Base-by-base conservation (phyloP, 2,329 filamentous ascomycete species). In the Coniosporium tulheliwenetii region DNA sequence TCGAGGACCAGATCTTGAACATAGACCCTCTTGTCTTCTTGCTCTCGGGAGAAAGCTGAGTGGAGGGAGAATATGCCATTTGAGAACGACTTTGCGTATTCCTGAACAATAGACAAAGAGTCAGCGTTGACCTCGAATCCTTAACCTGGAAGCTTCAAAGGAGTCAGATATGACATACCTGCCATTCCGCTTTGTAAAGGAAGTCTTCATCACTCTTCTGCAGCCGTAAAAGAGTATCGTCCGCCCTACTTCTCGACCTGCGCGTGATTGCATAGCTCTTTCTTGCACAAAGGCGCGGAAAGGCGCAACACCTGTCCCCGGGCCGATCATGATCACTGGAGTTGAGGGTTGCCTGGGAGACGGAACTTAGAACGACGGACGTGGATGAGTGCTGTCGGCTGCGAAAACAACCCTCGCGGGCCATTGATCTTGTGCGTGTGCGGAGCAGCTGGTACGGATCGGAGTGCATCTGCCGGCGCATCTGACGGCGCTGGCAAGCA, bases 291-390 rank as follows among this genome's bases (percentile, higher is more conserved):
- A 66, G 5, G 52, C 64, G 1, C 62, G 57, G 54, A 66, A 64
- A 0, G 66, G 67, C 0, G 68, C 68, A 12, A 71, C 52, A 3
- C 69, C 69, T 0, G 67, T 71, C 1, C 70, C 71, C 0, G 69
- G 58, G 3, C 58, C 67, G 8, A 73, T 56, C 65, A 73, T 69
- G 39, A 76, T 58, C 8, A 77, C 52, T 0, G 71, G 71, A 0
- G 56, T 63, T 3, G 55, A 58, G 5, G 58, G 50, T 0, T 56
- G 51, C 9, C 58, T 0, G 67, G 67, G 2, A 70, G 57, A 37
- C 65, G 65, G 56, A 70, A 71, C 33, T 59, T 62, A 1, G 62
- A 64, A 41, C 55, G 57, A 16, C 60, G 59, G 36, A 65, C 51
- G 41, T 64, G 59, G 1, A 62, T 63, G 43, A 35, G 14, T n/a